Percentiles rank a stretch among this genome's conserved stretches.
Conservation (phyloP, 441 rosid genomes). For the Brassica balearica region DNA sequence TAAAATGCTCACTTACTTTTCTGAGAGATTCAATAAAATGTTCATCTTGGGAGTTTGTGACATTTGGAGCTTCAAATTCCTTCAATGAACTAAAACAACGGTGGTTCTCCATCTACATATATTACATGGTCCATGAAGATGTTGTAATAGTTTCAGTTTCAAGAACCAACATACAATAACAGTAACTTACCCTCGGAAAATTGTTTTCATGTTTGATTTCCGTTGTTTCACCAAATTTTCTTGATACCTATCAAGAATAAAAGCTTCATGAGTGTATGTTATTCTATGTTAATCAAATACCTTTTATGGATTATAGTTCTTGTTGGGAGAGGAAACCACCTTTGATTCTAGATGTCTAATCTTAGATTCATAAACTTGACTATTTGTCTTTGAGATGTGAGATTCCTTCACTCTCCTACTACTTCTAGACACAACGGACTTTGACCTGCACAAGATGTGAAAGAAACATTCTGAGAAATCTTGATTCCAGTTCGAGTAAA, state of each 20-base stretch:
- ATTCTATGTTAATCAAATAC: neutral
- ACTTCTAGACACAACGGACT: constrained; percentile 33
- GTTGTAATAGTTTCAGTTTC: neutral
- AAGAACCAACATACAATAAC: constrained; percentile 18
- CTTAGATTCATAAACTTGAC: constrained; percentile 44
- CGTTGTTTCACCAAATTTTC: constrained; percentile 31
- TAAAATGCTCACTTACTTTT: constrained; percentile 59
- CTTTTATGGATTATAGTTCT: constrained; percentile 5
- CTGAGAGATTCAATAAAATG: constrained; percentile 58
- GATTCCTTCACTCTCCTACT: constrained; percentile 49
- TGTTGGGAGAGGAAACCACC: constrained; percentile 43
- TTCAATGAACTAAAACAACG: constrained; percentile 39
- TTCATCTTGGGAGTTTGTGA: constrained; percentile 37
- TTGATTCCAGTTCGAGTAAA: neutral
- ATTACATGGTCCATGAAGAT: neutral
- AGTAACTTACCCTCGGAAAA: constrained; percentile 38
- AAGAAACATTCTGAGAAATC: constrained; percentile 8
- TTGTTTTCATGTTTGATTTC: constrained; percentile 36
- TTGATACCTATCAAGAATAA: constrained; percentile 39
- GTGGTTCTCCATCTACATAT: constrained; percentile 6
- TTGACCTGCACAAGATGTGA: constrained; percentile 27
- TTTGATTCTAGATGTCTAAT: constrained; percentile 48
- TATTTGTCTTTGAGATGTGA: neutral
- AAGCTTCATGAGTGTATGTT: neutral
- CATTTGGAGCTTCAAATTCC: constrained; percentile 49